A percentile compares a stretch with the other conserved stretches of the same genome.
Evolutionary conservation across 768 basidiomycete species (phyloP).

Genomic region (Termitomyces sp.): DNA sequence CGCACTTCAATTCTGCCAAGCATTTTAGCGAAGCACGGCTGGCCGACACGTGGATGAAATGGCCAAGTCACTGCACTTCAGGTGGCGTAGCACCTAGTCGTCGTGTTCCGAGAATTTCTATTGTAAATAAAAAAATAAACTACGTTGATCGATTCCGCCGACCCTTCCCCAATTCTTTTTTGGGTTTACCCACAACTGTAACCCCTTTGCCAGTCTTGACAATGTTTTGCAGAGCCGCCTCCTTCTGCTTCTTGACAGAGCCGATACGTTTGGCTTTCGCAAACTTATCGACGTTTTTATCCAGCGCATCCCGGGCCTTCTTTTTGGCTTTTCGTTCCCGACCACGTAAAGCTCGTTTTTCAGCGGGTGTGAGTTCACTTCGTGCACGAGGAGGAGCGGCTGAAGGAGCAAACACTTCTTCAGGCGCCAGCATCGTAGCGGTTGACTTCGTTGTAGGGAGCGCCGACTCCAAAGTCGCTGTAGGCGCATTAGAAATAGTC

Average conservation of each 20-base stretch:
- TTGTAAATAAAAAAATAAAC: neutral
- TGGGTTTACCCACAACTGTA: slow-evolving; percentile 78
- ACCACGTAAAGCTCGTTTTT: slow-evolving; percentile 69
- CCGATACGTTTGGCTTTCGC: slow-evolving; percentile 48
- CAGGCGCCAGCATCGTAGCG: slow-evolving; percentile 84
- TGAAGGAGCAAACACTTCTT: slow-evolving; percentile 76
- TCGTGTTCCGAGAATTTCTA: neutral
- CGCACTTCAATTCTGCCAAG: neutral
- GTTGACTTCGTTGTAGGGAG: slow-evolving; percentile 77
- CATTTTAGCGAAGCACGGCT: too few relatives aligned
- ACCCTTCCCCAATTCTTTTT: slow-evolving; percentile 30
- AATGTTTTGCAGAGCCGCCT: slow-evolving; percentile 73
- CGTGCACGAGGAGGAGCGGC: slow-evolving; percentile 53
- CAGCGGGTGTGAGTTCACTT: slow-evolving; percentile 78
- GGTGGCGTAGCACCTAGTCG: neutral
- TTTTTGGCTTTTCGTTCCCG: slow-evolving; percentile 69
- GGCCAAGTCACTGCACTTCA: too few relatives aligned
- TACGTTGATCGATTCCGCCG: slow-evolving; percentile 3
- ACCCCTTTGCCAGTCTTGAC: slow-evolving; percentile 84
- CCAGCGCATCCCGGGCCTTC: slow-evolving; percentile 59
- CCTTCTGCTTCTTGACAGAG: slow-evolving; percentile 76
- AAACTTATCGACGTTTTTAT: slow-evolving; percentile 60
- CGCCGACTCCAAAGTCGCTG: slow-evolving; percentile 83
- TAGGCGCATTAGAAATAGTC: slow-evolving; percentile 76
- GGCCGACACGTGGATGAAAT: too few relatives aligned